Evolutionary conservation across 352 stramenopile species (phyloP).

Genomic region (Globisporangium nodosum): DNA sequence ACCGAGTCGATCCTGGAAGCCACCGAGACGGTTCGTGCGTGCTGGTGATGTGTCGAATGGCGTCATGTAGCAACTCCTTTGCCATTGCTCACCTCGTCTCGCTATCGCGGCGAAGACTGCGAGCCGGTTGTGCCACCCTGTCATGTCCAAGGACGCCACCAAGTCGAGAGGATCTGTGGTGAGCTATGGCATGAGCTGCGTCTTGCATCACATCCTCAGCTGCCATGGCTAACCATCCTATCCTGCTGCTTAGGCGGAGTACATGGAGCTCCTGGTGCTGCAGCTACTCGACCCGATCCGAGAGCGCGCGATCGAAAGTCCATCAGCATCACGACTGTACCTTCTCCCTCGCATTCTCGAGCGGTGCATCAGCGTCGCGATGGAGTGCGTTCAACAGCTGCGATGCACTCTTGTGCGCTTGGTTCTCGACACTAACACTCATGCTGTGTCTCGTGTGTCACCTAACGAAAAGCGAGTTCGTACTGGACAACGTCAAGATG

Average conservation of each 20-base stretch:
- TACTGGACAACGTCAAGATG: constrained; percentile 36
- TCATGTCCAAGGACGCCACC: constrained; percentile 4
- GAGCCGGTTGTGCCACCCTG: constrained; percentile 7
- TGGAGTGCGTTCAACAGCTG: constrained; percentile 30
- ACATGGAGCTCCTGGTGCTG: constrained; percentile 41
- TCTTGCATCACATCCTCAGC: neutral
- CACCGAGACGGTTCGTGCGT: constrained; percentile 23
- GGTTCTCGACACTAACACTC: too few relatives aligned
- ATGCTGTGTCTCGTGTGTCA: too few relatives aligned
- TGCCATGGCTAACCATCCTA: neutral
- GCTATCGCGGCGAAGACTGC: neutral
- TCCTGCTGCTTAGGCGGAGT: constrained; percentile 30
- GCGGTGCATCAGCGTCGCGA: constrained; percentile 43
- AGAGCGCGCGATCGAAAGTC: constrained; percentile 29
- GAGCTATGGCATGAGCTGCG: neutral
- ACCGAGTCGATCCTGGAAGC: constrained; percentile 51
- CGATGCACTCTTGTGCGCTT: neutral
- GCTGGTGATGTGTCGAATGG: neutral
- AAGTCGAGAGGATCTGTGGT: constrained; percentile 14
- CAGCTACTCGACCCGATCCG: constrained; percentile 44
- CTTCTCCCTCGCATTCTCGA: constrained; percentile 49
- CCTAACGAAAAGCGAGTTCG: constrained; percentile 22
- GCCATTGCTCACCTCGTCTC: neutral
- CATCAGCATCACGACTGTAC: constrained; percentile 35
- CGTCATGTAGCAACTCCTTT: neutral